Evolutionary conservation across 305 asterid genomes (phyloP), one percentile per base, ranked within the genome.

Genomic region (Fraxinus dipetala): DNA sequence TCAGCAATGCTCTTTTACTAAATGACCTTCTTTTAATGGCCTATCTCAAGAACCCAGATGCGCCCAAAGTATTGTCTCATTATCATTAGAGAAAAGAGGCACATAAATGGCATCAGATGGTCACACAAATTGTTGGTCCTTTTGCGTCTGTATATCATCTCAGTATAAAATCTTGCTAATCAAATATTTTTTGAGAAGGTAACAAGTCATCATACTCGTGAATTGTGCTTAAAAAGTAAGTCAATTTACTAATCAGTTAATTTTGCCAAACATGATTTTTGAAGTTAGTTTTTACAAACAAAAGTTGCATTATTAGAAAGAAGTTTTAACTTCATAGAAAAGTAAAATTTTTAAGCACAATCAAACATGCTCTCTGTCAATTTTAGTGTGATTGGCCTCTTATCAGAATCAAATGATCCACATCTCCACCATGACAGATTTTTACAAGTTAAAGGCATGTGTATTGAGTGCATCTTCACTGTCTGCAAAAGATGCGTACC

Each of bases 401-500:
- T 18, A 63, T 73, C 45, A 54, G 77, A 35, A 45, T 76, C 31
- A 11, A 81, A 22, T 31, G 76, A 70, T n/a, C 45, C 4, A 31
- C 24, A 32, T 32, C 18, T 32, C 43, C 22, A 0, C 45, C 24
- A 5, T 69, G 36, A 36, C 34, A 38, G 40, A 80, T 48, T 74
- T 79, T 81, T 11, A 2, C 75, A 43, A 30, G 86, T 1, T 72
- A 51, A 79, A 79, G 81, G 56, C 26, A 45, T n/a, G 18, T 16
- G 20, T 36, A 77, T 30, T 20, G 31, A 7, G 59, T 22, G 79
- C 79, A 78, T 35, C 78, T 65, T 40, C 45, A 83, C 63, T 40
- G 83, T 78, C 70, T 88, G 72, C 30, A 85, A 81, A 86, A 77
- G 85, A 79, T 75, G 81, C 92, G 61, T 96, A 96, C 99, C 99